Evolutionary conservation across 495 filamentous ascomycete genomes (phyloP), one percentile per base, ranked within the genome.

Genomic region (Hypoxylon perforatum): DNA sequence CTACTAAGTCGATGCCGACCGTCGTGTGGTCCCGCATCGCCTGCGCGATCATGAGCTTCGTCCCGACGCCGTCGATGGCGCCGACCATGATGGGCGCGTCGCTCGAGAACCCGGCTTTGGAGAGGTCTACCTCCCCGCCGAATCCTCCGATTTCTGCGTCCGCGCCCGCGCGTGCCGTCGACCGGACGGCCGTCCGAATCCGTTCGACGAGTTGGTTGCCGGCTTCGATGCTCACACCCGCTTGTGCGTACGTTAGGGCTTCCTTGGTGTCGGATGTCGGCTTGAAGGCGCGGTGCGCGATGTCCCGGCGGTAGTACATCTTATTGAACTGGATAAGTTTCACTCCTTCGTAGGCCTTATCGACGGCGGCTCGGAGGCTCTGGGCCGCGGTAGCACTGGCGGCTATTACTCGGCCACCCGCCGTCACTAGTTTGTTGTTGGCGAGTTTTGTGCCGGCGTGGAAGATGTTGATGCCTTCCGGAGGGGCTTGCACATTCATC

Each of bases 11-110:
- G 70, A 98, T 92, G 64, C 92, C 94, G 11, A 98, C 93, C 4
- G 92, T 96, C 77, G 92, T 88, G 79, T 97, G 94, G 79, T 97
- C 92, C 52, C 87, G 84, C 71, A 94, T 90, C 4, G 88, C 86
- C 72, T 95, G 93, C 7, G 95, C 96, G 68, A 98, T 91, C 81
- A 93, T 94, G 63, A 97, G 88, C 80, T 98, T 98, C 25, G 95
- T 99, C 39, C 95, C 95, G 15, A 99, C 92, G 54, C 95, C 95
- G 75, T 99, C 96, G 63, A 97, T 97, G 41, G 91, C 94, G 41
- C 90, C 90, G 28, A 98, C 91, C 41, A 97, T 78, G 23, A 91
- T 89, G 1, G 95, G 94, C 0, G 90, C 84, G 41, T 72, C 63
- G 50, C 85, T 77, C 4, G 83, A 78, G 77, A 92, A 96, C 45